A percentile compares a stretch with the other conserved stretches of the same genome.
Conservation (phyloP, 805 yeast genomes). For the Hanseniaspora pseudoguilliermondii region DNA sequence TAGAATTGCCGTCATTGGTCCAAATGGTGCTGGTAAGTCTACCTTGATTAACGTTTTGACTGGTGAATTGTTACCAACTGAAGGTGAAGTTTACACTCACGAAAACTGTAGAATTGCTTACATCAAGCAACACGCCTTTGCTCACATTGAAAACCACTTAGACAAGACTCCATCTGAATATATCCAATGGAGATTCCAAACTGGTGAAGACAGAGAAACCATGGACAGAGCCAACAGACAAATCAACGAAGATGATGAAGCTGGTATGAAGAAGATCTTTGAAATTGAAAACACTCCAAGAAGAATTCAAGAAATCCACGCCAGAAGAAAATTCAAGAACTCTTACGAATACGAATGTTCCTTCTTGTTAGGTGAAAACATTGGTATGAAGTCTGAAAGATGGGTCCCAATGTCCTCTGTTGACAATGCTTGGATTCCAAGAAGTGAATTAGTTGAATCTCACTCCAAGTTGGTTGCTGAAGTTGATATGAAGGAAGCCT, state of each 20-base stretch:
- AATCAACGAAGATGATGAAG: conserved; percentile 92
- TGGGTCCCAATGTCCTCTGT: conserved; percentile 99
- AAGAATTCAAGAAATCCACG: conserved; percentile 85
- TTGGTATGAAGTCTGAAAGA: conserved; percentile 97
- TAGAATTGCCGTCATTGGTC: conserved; percentile 99
- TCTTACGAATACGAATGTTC: conserved; percentile 99
- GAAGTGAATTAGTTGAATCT: conserved; percentile 94
- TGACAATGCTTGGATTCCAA: conserved; percentile 99
- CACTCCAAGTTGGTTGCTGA: conserved; percentile 99
- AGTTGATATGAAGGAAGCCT: conserved; percentile 99
- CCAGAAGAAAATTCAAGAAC: conserved; percentile 99
- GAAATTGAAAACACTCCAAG: conserved; percentile 97
- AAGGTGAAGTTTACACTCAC: conserved; percentile 98
- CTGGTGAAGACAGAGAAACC: conserved; percentile 99
- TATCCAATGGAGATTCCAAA: conserved; percentile 99
- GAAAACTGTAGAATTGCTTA: conserved; percentile 99
- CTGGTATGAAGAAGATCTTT: conserved; percentile 98
- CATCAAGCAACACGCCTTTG: conserved; percentile 99
- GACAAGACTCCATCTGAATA: conserved; percentile 99
- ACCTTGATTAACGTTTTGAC: conserved; percentile 97
- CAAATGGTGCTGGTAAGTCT: conserved; percentile 99
- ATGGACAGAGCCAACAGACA: conserved; percentile 99
- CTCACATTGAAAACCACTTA: conserved; percentile 95
- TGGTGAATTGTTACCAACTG: conserved; percentile 97
- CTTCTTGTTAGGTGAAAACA: conserved; percentile 93